Evolutionary conservation across 208 protist genomes (phyloP).

Genomic region (Trypanosoma platydactyli): DNA sequence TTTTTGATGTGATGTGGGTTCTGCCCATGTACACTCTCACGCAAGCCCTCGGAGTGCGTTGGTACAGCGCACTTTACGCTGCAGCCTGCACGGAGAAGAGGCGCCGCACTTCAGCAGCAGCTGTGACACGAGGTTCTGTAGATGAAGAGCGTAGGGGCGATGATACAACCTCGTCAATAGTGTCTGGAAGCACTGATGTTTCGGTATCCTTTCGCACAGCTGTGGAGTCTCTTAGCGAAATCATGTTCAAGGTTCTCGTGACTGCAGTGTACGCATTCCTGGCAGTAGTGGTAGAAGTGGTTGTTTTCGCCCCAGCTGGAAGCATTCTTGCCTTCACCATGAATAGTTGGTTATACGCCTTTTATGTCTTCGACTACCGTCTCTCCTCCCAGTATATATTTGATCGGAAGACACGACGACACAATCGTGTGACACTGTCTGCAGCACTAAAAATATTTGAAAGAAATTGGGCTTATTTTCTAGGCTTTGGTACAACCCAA

Average conservation of each 20-base stretch:
- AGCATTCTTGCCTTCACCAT: slow-evolving; percentile 33
- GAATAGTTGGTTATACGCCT: slow-evolving; percentile 64
- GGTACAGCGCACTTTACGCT: slow-evolving; percentile 30
- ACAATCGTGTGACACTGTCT: slow-evolving; percentile 17
- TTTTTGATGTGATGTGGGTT: slow-evolving; percentile 36
- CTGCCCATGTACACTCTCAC: slow-evolving; percentile 31
- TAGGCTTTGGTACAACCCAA: slow-evolving; percentile 50
- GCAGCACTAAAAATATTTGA: slow-evolving; percentile 61
- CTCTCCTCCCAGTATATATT: slow-evolving; percentile 32
- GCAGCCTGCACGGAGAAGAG: slow-evolving; percentile 24
- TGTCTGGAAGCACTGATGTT: background rate
- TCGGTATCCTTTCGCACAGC: slow-evolving; percentile 10
- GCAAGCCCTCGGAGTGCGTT: slow-evolving; percentile 29
- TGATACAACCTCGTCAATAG: background rate
- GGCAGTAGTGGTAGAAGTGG: slow-evolving; percentile 13
- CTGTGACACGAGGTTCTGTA: background rate
- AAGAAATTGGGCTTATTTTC: slow-evolving; percentile 57
- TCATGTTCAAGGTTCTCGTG: slow-evolving; percentile 55
- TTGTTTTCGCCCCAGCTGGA: slow-evolving; percentile 25
- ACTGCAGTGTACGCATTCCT: slow-evolving; percentile 52
- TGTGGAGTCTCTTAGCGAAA: slow-evolving; percentile 39
- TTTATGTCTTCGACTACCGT: slow-evolving; percentile 80
- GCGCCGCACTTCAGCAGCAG: background rate
- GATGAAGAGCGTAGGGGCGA: background rate
- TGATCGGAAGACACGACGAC: slow-evolving; percentile 9